phyloP scores from a whole-genome alignment of 192 early-diverging fungal species.

The Coemansia furcata region DNA sequence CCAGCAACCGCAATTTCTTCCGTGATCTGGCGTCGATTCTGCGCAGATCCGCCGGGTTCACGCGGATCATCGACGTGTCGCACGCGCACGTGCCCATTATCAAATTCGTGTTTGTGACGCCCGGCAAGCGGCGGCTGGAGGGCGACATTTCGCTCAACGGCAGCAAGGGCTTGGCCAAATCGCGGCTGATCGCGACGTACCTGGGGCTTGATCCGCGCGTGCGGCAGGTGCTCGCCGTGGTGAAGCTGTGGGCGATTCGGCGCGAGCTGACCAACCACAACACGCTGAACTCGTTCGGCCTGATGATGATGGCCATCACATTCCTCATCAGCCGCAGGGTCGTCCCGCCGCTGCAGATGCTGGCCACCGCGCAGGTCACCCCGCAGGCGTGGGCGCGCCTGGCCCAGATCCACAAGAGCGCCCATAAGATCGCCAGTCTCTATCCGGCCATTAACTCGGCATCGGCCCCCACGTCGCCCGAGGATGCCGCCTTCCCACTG shows the following conservation, averaged over 20 bases:
- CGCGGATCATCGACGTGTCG: conserved; percentile 4
- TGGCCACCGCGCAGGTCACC: conserved; percentile 3
- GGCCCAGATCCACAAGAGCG: background rate
- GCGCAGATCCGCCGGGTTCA: background rate
- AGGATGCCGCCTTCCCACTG: background rate
- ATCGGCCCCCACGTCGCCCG: background rate
- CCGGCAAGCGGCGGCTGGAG: background rate
- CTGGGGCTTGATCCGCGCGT: conserved; percentile 27
- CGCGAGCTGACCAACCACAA: conserved; percentile 13
- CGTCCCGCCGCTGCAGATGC: conserved; percentile 42
- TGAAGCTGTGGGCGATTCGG: conserved; percentile 31
- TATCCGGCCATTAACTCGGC: background rate
- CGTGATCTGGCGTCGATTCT: background rate
- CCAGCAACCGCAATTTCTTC: background rate
- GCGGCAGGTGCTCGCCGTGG: conserved; percentile 11
- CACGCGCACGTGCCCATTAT: conserved; percentile 39
- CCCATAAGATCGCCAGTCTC: background rate
- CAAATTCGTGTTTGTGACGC: conserved; percentile 23
- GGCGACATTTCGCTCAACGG: conserved; percentile 38
- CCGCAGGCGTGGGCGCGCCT: conserved; percentile 6
- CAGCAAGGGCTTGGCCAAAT: conserved; percentile 19
- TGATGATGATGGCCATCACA: conserved; percentile 43
- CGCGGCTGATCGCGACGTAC: conserved; percentile 15
- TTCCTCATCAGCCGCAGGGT: conserved; percentile 32
- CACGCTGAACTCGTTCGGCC: conserved; percentile 36